phyloP scores from a whole-genome alignment of 2,329 filamentous ascomycete genomes.

The Colletotrichum kahawae region DNA sequence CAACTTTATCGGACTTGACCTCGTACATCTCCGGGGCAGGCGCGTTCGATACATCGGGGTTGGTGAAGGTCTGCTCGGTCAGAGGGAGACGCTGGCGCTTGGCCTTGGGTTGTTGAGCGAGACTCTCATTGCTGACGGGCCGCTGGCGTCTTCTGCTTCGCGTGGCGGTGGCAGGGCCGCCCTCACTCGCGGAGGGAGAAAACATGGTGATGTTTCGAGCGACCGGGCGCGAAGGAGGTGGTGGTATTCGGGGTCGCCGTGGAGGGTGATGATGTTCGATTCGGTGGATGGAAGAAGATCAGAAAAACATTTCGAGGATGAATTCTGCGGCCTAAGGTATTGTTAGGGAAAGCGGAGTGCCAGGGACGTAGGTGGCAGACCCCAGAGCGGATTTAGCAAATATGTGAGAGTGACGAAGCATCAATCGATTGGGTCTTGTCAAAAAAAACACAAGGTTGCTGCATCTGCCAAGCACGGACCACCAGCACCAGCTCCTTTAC shows the following conservation, averaged over 20 bases:
- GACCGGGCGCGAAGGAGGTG: constrained; percentile 11
- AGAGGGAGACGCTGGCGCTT: constrained; percentile 66
- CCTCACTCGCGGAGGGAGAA: constrained; percentile 56
- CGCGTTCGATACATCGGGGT: constrained; percentile 44
- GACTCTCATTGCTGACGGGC: constrained; percentile 59
- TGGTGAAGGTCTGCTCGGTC: constrained; percentile 61
- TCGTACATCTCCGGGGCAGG: constrained; percentile 58
- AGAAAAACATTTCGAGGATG: constrained; percentile 24
- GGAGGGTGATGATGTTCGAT: constrained; percentile 15
- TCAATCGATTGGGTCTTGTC: constrained; percentile 31
- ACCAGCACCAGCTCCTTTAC: constrained; percentile 22
- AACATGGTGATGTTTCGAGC: constrained; percentile 55
- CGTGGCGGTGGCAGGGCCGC: constrained; percentile 60
- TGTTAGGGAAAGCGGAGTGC: constrained; percentile 15
- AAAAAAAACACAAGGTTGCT: constrained; percentile 31
- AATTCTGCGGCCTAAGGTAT: constrained; percentile 14
- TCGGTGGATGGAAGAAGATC: constrained; percentile 1
- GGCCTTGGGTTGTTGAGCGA: constrained; percentile 63
- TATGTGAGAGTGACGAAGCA: constrained; percentile 26
- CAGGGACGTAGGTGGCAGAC: constrained; percentile 13
- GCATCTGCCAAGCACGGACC: constrained; percentile 41
- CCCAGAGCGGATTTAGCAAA: constrained; percentile 18
- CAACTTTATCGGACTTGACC: constrained; percentile 58
- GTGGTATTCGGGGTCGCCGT: not conserved
- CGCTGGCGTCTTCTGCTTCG: constrained; percentile 67